Conservation (phyloP, 495 filamentous ascomycete species). For the Extremus antarcticus region DNA sequence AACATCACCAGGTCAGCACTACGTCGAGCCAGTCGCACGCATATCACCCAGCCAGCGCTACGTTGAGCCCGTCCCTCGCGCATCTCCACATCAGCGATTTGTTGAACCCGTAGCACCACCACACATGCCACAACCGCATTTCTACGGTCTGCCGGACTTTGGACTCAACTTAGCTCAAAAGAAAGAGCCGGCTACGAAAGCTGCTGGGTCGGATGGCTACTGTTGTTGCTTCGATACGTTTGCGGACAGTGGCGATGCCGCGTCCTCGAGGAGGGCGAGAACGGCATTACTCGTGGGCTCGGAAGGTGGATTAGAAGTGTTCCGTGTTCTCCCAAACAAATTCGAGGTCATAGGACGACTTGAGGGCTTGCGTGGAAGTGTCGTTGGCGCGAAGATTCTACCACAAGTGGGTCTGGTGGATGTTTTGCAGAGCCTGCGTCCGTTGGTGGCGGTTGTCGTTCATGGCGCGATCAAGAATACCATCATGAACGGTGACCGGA, state of each 20-base stretch:
- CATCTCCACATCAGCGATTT: conserved; percentile 12
- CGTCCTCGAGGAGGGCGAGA: conserved; percentile 42
- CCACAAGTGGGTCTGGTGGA: conserved; percentile 27
- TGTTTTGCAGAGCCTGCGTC: conserved; percentile 28
- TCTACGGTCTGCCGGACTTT: conserved; percentile 48
- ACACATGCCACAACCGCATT: conserved; percentile 68
- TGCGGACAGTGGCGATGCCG: conserved; percentile 35
- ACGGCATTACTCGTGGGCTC: conserved; percentile 62
- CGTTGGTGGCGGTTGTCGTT: conserved; percentile 62
- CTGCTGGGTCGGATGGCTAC: conserved; percentile 53
- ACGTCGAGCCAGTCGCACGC: conserved; percentile 42
- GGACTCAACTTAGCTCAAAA: conserved; percentile 31
- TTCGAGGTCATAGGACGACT: conserved; percentile 55
- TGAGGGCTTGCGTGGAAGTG: conserved; percentile 65
- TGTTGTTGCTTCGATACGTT: conserved; percentile 73
- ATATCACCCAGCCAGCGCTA: conserved; percentile 12
- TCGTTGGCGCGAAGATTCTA: conserved; percentile 70
- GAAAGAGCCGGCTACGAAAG: conserved; percentile 27
- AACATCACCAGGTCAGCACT: conserved; percentile 11
- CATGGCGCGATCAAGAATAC: conserved; percentile 58
- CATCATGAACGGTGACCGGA: not conserved
- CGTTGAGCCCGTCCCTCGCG: conserved; percentile 17
- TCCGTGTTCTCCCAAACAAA: conserved; percentile 55
- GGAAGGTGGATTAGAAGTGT: conserved; percentile 62
- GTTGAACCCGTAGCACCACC: conserved; percentile 53